Evolutionary conservation across 2,329 filamentous ascomycete genomes (phyloP), one percentile per base, ranked within the genome.

Genomic region (Plenodomus tracheiphilus): DNA sequence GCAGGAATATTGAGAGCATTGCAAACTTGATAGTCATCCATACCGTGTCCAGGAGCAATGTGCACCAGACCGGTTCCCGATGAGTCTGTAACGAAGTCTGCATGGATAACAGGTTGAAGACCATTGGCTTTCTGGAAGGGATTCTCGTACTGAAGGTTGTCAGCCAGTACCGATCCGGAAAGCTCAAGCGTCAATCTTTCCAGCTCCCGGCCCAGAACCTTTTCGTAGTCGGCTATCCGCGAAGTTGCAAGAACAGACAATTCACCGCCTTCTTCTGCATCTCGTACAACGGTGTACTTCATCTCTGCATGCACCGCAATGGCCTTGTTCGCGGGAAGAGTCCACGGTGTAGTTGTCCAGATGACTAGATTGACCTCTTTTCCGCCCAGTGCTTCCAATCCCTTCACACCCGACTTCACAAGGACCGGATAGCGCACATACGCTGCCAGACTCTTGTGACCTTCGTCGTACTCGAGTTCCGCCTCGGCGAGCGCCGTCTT

Each of bases 331-430:
- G 93, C 92, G 0, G 94, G 93, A 4, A 99, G 77, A 0, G 94
- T 99, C 94, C 94, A 99, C 0, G 94, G 94, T 0, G 94, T 99
- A 0, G 94, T 99, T 2, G 94, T 99, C 94, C 94, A 99, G 43
- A 97, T 89, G n/a, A 94, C 81, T n/a, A 88, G 90, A 68, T 81
- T 87, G 10, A 97, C 21, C 0, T 59, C 49, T 19, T 73, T 65
- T 7, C 74, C 65, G 0, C 80, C 75, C 15, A 32, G 13, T 32
- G 8, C 28, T 10, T 32, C 9, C 8, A 32, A 15, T 32, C 28
- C 28, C 28, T 32, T 15, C 4, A 32, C 15, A 32, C 28, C 28
- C 28, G 6, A 4, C 7, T 10, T 32, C 11, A 73, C 62, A 1
- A 71, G 70, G 21, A 97, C 78, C 0, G 86, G 88, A 63, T 95